These are phyloP conservation scores for Testicularia cyperi DNA, from an alignment of 1,284 basidiomycete genomes.

Conservation along the genomic window DNA sequence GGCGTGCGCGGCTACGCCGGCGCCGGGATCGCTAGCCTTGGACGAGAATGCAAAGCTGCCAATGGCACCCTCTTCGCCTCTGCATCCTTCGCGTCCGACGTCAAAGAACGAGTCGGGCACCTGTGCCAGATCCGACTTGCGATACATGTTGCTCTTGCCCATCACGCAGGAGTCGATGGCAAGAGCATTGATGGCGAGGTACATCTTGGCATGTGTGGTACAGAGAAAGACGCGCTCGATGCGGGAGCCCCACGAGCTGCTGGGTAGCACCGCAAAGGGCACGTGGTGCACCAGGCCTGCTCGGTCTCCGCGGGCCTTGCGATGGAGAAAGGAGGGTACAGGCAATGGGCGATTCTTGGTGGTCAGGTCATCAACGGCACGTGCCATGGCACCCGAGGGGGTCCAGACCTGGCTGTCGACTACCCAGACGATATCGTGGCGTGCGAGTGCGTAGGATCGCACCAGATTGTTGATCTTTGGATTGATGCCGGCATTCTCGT, in stretches of 20 bases:
- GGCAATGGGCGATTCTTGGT: conserved; percentile 46
- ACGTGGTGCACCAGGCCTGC: conserved; percentile 94
- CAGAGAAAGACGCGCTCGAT: conserved; percentile 94
- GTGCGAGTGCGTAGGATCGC: conserved; percentile 73
- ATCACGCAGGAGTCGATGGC: conserved; percentile 93
- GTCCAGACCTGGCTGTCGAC: conserved; percentile 89
- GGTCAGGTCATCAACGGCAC: conserved; percentile 76
- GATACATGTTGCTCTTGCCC: conserved; percentile 93
- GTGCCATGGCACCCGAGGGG: conserved; percentile 76
- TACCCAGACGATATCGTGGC: conserved; percentile 91
- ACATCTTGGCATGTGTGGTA: conserved; percentile 99
- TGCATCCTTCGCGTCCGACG: conserved; percentile 31
- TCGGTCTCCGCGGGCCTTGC: conserved; percentile 31
- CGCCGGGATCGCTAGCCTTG: not conserved
- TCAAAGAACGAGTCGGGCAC: conserved; percentile 59
- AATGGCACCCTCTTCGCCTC: conserved; percentile 45
- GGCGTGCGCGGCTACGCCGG: not conserved
- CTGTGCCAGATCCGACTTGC: conserved; percentile 78
- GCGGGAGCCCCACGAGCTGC: conserved; percentile 68
- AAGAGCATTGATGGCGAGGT: conserved; percentile 84
- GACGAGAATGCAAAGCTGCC: conserved; percentile 50
- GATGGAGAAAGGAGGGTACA: conserved; percentile 37
- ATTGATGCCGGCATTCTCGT: conserved; percentile 74
- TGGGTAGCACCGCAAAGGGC: conserved; percentile 76
- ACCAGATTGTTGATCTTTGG: conserved; percentile 98